Evolutionary conservation across 768 basidiomycete species (phyloP).

Genomic region (Hypsizygus marmoreus): DNA sequence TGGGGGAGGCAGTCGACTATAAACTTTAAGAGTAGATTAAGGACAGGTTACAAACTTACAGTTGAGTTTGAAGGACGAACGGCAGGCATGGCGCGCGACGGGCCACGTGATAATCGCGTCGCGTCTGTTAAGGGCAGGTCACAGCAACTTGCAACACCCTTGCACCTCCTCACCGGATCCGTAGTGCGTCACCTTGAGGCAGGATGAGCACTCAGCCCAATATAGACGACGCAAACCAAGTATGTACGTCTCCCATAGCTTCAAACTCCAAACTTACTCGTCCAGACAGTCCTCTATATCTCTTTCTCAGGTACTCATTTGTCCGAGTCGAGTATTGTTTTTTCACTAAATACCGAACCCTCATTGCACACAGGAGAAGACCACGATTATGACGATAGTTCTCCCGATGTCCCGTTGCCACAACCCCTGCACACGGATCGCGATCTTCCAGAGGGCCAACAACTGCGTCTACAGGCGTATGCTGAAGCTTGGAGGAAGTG

Average conservation of each 20-base stretch:
- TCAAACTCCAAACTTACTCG: neutral
- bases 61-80: too few relatives aligned
- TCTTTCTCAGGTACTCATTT: constrained; percentile 20
- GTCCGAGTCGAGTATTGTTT: neutral
- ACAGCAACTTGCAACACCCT: too few relatives aligned
- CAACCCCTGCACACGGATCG: constrained; percentile 4
- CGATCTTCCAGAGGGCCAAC: constrained; percentile 18
- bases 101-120: too few relatives aligned
- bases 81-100: too few relatives aligned
- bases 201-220: too few relatives aligned
- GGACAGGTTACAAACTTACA: too few relatives aligned
- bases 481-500: constrained; percentile 60
- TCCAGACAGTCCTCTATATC: constrained; percentile 18
- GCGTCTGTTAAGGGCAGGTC: too few relatives aligned
- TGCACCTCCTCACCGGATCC: too few relatives aligned
- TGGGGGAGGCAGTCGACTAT: too few relatives aligned
- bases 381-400: constrained; percentile 5
- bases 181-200: too few relatives aligned
- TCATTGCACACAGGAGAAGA: neutral
- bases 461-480: constrained; percentile 54
- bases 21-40: too few relatives aligned
- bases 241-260: neutral
- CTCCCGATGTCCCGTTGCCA: constrained; percentile 1
- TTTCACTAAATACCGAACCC: neutral
- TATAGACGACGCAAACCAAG: constrained; percentile 9